Conservation (phyloP, 805 yeast genomes). For the Suhomyces emberorum region DNA sequence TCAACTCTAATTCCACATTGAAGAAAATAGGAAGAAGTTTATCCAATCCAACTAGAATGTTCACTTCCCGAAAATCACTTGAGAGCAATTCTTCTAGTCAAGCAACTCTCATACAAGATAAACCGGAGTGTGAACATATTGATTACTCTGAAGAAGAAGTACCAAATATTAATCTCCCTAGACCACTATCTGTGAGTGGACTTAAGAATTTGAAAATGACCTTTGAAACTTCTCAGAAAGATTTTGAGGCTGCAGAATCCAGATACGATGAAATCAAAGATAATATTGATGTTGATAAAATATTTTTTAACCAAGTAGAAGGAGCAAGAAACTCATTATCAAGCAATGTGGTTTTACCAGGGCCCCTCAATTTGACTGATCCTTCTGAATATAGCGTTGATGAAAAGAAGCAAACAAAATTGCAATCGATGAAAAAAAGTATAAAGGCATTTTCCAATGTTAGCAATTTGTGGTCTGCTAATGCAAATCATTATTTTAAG, state of each 20-base stretch:
- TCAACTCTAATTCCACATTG: conserved; percentile 7
- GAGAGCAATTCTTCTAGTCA: conserved; percentile 1
- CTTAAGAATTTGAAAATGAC: conserved; percentile 32
- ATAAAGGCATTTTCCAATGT: conserved; percentile 30
- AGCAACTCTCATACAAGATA: conserved; percentile 1
- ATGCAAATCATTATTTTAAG: conserved; percentile 59
- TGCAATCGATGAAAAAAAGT: conserved; percentile 21
- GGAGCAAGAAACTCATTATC: not conserved
- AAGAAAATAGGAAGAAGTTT: conserved; percentile 18
- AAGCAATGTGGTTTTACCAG: conserved; percentile 5
- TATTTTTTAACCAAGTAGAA: conserved; percentile 1
- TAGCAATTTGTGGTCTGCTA: conserved; percentile 50
- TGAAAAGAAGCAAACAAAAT: conserved; percentile 12
- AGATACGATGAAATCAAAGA: conserved; percentile 16
- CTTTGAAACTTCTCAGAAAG: conserved; percentile 27
- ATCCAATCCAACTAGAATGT: conserved; percentile 17
- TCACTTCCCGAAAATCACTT: conserved; percentile 8
- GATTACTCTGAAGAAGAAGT: conserved; percentile 3
- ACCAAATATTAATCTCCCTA: conserved; percentile 23
- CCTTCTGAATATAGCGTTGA: conserved; percentile 19
- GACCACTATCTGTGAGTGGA: conserved; percentile 30
- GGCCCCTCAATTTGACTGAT: conserved; percentile 25
- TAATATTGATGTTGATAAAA: not conserved
- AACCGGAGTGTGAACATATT: conserved; percentile 7
- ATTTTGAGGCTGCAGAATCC: conserved; percentile 22